phyloP scores from a whole-genome alignment of 257 asterid species.

The Henckelia pumila region DNA sequence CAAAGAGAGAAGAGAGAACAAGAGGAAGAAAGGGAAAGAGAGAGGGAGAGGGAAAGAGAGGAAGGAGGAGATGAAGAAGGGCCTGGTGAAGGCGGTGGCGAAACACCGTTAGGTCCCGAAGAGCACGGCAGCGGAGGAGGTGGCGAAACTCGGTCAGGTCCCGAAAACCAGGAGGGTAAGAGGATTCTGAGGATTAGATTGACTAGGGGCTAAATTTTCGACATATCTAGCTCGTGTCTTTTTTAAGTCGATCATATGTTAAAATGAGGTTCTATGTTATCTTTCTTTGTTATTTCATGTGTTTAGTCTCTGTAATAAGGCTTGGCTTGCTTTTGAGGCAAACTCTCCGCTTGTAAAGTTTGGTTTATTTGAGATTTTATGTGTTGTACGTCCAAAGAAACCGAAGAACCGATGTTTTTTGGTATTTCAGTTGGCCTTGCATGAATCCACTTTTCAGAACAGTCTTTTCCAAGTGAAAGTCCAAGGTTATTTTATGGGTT shows the following conservation, averaged over 20 bases:
- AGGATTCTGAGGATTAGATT: not conserved
- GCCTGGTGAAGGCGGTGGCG: not conserved
- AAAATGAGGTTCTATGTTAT: not conserved
- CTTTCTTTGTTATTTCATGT: not conserved
- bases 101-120: not conserved
- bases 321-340: not conserved
- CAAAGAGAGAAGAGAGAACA: not conserved
- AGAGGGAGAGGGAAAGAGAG: slow-evolving; percentile 1
- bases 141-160: not conserved
- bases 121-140: not conserved
- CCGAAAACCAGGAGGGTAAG: not conserved
- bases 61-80: slow-evolving; percentile 8
- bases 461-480: not conserved
- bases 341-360: not conserved
- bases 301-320: not conserved
- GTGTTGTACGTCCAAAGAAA: not conserved
- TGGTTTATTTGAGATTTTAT: no score
- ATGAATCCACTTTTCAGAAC: not conserved
- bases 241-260: no score
- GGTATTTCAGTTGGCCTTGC: not conserved
- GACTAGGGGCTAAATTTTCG: not conserved
- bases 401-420: not conserved
- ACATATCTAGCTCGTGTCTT: not conserved
- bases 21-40: slow-evolving; percentile 12
- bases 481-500: not conserved